Percentiles rank a stretch among this genome's conserved stretches.
These are phyloP conservation scores for Russula foetens DNA, from an alignment of 768 basidiomycete genomes.

Conservation along the genomic window DNA sequence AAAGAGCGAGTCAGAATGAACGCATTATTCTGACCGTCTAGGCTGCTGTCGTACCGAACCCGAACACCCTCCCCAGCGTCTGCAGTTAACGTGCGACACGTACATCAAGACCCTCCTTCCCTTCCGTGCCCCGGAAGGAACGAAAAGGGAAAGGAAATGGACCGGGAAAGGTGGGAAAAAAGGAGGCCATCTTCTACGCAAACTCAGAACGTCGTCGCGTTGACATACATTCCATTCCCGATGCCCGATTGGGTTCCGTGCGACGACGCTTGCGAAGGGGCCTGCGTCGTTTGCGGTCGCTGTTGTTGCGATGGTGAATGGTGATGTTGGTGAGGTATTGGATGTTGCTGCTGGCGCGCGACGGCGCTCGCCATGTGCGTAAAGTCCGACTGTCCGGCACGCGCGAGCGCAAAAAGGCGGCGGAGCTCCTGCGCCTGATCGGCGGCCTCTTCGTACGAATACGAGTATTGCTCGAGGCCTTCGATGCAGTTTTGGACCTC, in stretches of 20 bases:
- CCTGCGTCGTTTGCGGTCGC: neutral
- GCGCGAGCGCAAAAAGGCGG: constrained; percentile 38
- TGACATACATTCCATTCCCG: constrained; percentile 15
- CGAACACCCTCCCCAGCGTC: no score
- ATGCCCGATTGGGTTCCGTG: neutral
- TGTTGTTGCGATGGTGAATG: neutral
- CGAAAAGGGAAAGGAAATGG: neutral
- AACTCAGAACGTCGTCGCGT: constrained; percentile 8
- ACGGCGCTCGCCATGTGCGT: constrained; percentile 35
- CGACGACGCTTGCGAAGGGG: neutral
- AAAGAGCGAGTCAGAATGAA: no score
- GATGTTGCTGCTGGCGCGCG: constrained; percentile 21
- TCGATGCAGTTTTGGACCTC: constrained; percentile 80
- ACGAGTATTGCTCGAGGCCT: constrained; percentile 82
- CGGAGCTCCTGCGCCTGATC: constrained; percentile 66
- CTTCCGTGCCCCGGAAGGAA: neutral
- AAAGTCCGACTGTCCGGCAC: constrained; percentile 31
- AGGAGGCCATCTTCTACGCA: neutral
- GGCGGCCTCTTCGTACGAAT: constrained; percentile 79
- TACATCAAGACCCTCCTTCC: no score
- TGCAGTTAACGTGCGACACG: no score
- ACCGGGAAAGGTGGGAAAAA: no score
- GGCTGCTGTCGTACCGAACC: no score
- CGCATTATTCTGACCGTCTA: neutral
- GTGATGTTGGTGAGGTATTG: neutral